phyloP scores from a whole-genome alignment of 73 alveolate species.

The Effrenium voratum region DNA sequence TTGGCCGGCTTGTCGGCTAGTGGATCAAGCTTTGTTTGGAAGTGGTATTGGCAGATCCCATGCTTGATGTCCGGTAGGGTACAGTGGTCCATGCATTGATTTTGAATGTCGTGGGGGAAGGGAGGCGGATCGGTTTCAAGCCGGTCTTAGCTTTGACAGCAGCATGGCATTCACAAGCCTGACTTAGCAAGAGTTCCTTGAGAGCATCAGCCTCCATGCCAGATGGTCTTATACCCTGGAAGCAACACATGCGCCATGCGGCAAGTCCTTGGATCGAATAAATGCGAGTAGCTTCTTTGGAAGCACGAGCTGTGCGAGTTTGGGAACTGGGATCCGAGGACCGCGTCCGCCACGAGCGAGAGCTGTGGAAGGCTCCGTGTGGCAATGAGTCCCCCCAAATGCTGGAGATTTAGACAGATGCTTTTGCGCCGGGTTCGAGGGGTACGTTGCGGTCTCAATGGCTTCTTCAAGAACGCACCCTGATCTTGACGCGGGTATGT shows the following conservation, averaged over 20 bases:
- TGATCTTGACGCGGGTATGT: too few species aligned
- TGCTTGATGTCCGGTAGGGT: too few species aligned
- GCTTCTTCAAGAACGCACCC: too few species aligned
- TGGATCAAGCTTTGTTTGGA: too few species aligned
- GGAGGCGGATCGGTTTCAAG: too few species aligned
- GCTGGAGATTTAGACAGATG: neutral
- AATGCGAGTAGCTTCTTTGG: neutral
- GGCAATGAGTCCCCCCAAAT: too few species aligned
- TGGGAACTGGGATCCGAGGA: slow-evolving; percentile 54
- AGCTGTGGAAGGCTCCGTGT: slow-evolving; percentile 94
- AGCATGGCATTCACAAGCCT: neutral
- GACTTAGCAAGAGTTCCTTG: neutral
- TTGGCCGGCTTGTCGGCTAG: too few species aligned
- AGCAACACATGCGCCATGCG: neutral
- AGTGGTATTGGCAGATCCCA: too few species aligned
- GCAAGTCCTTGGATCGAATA: neutral
- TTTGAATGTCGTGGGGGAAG: too few species aligned
- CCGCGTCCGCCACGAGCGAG: slow-evolving; percentile 94
- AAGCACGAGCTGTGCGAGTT: neutral
- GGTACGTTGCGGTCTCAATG: neutral
- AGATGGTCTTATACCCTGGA: too few species aligned
- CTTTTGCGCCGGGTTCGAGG: too few species aligned
- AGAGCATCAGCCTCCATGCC: neutral
- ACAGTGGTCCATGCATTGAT: too few species aligned
- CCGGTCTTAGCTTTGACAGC: neutral